Evolutionary conservation across 2,329 filamentous ascomycete genomes (phyloP), one percentile per base, ranked within the genome.

Genomic region (Aspergillus tanneri): DNA sequence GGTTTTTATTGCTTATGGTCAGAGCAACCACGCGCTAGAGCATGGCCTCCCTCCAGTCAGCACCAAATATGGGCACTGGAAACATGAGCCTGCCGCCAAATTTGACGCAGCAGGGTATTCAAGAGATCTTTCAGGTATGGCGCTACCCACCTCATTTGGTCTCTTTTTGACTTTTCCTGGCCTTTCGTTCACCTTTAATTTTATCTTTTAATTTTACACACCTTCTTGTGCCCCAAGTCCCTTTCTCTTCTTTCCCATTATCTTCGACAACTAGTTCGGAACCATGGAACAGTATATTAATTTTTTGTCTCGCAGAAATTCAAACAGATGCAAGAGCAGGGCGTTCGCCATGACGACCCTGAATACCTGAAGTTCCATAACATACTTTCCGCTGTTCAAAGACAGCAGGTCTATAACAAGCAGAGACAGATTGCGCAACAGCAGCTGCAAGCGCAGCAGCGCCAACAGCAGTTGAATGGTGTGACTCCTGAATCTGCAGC

Each of bases 351-450:
- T 47, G 86, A 80, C 47, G 90, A 97, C 63, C 92, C 92, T 37
- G 91, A 97, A 67, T 91, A 86, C 63, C 80, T 92, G 62, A 95
- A 93, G 72, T 82, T 85, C 24, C 85, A 89, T 45, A 83, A 87
- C 53, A 84, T 95, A 52, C 79, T 96, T 53, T 70, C 81, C 28
- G 83, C 79, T 58, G 81, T 96, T 46, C 86, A 89, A 57, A 78
- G 80, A 52, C 75, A 81, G 55, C 74, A 82, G 60, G 76, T 79
- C 27, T 82, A 81, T 49, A 80, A 82, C 58, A 78, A 80, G 50
- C 76, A 80, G 56, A 74, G 77, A 42, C 71, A 74, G 50, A 50
- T 64, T 47, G 67, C 62, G 56, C 74, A 76, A 73, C 72, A 64
- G 40, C 58, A 70, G 27, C 67, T 70, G 12, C 73, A 77, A 49